phyloP scores from a whole-genome alignment of 2,329 filamentous ascomycete genomes.

The Aspergillus arachidicola region DNA sequence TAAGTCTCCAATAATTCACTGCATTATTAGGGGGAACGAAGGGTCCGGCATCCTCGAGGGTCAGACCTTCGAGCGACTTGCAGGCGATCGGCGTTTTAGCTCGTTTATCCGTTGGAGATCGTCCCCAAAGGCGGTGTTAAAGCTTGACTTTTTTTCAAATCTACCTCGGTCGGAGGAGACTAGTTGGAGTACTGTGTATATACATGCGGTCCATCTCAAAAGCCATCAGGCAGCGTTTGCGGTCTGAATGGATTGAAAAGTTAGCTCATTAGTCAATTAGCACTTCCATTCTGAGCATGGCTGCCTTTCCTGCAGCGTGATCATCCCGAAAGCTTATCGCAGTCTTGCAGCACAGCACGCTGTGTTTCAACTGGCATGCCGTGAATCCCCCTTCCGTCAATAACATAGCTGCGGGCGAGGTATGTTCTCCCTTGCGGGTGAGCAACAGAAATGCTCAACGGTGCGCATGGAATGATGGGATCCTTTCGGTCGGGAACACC shows the following conservation, averaged over 20 bases:
- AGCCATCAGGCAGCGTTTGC: not conserved
- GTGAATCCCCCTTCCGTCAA: not conserved
- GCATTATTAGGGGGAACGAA: not conserved
- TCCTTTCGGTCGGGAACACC: not conserved
- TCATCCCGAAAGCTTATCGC: constrained; percentile 1
- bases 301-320: not conserved
- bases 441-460: not conserved
- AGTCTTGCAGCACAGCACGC: not conserved
- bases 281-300: no score
- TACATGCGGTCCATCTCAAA: not conserved
- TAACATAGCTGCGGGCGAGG: not conserved
- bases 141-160: not conserved
- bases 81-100: constrained; percentile 7
- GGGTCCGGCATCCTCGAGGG: constrained; percentile 1
- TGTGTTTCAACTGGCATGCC: not conserved
- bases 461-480: not conserved
- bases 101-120: constrained; percentile 1
- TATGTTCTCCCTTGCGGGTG: not conserved
- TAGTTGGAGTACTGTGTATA: not conserved
- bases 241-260: not conserved
- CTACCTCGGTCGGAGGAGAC: not conserved
- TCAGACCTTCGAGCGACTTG: constrained; percentile 3
- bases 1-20: not conserved
- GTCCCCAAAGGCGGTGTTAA: not conserved
- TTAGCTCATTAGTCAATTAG: no score